Evolutionary conservation across 2,329 filamentous ascomycete genomes (phyloP).

Genomic region (Fusarium nisikadoi): DNA sequence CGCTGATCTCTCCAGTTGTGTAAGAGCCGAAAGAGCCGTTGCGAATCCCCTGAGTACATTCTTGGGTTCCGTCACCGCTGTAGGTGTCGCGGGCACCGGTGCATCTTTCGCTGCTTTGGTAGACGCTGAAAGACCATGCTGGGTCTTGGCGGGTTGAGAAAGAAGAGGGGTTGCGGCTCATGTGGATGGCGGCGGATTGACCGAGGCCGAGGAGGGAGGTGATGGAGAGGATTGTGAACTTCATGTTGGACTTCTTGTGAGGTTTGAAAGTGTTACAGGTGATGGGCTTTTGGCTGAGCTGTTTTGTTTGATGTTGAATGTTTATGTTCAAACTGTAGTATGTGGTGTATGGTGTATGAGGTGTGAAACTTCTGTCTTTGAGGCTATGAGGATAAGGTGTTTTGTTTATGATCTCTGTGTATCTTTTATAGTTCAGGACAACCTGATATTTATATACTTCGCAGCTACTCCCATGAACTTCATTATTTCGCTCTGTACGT

Average conservation of each 20-base stretch:
- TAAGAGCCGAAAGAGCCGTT: neutral
- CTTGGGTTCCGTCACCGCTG: neutral
- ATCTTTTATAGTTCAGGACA: rapidly evolving
- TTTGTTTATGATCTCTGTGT: rapidly evolving
- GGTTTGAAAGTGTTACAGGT: rapidly evolving
- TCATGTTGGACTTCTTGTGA: neutral
- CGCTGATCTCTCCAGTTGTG: neutral
- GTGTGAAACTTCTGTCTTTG: rapidly evolving
- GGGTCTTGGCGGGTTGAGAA: neutral
- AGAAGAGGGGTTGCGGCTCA: neutral
- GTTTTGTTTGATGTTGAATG: rapidly evolving
- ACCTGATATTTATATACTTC: no score
- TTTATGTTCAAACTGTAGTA: rapidly evolving
- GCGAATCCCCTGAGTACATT: neutral
- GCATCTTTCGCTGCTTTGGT: neutral
- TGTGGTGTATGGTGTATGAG: rapidly evolving
- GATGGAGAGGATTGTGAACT: neutral
- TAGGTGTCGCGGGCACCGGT: neutral
- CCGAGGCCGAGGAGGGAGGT: neutral
- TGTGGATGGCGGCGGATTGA: neutral
- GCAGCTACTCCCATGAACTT: rapidly evolving
- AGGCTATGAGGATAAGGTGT: rapidly evolving
- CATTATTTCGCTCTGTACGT: rapidly evolving
- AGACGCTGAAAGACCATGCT: neutral
- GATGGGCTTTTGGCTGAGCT: rapidly evolving